Evolutionary conservation across 2,329 filamentous ascomycete genomes (phyloP), one percentile per base, ranked within the genome.

Genomic region (Plenodomus lindquistii): DNA sequence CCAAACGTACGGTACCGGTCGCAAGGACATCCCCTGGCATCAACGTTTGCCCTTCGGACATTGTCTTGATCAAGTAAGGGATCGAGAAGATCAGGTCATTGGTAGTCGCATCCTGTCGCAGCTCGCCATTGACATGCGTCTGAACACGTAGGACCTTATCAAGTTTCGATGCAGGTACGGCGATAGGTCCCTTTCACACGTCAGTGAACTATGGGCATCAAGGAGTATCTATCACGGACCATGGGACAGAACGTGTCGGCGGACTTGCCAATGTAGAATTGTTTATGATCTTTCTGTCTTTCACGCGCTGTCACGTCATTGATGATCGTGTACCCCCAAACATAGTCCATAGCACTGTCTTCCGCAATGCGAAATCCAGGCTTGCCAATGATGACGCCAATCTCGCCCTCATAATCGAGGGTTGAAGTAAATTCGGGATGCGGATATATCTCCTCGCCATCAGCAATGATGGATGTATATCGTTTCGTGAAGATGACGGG

Each of bases 221-320:
- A 5, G 21, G 37, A 10, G 16, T 10, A 3, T 5, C 18, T n/a
- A 18, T 24, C 7, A 42, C 46, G 13, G 52, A 78, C 76, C 71
- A 83, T 82, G 0, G 80, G 80, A 51, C 80, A 83, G 53, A 79
- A 83, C 0, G 79, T 81, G 59, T 84, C 80, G 0, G 75, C 66
- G 0, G 77, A 81, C 60, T 84, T 84, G 8, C 81, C 81, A 40
- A 85, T 77, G 46, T 78, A 84, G 60, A 83, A 84, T 52, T 85
- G 82, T 60, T 84, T 83, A 48, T 84, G 81, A 40, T 66, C 65
- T 40, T 62, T 53, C 37, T 62, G 63, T 18, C 59, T 42, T 40
- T 62, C 59, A 2, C 65, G 43, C 36, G 62, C 60, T 5, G 62
- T 65, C 41, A 64, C 40, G 46, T 66, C 58, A 37, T 64, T 84